phyloP scores from a whole-genome alignment of 306 rosid species.

The Gillenia trifoliata region DNA sequence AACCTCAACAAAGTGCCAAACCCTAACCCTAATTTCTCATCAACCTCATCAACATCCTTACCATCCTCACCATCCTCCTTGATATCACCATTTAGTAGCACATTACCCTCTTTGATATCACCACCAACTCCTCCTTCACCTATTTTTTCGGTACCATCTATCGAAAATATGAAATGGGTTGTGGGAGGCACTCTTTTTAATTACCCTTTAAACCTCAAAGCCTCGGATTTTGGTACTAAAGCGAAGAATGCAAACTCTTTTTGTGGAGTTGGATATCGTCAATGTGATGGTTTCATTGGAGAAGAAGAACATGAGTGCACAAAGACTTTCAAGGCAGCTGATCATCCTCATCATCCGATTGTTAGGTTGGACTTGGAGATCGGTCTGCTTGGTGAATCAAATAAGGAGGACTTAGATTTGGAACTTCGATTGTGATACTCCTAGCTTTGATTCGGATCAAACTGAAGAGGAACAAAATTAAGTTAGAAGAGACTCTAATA shows the following conservation, averaged over 20 bases:
- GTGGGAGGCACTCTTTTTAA: background rate
- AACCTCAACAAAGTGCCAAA: constrained; percentile 33
- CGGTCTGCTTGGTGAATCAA: constrained; percentile 38
- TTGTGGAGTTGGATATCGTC: constrained; percentile 4
- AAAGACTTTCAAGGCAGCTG: constrained; percentile 34
- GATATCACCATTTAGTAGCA: constrained; percentile 24
- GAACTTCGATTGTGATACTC: constrained; percentile 84
- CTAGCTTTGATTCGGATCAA: background rate
- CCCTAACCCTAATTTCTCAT: constrained; percentile 43
- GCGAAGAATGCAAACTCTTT: background rate
- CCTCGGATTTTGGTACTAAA: background rate
- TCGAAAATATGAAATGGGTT: constrained; percentile 2
- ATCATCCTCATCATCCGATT: constrained; percentile 16
- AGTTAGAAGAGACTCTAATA: no score
- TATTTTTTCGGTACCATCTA: constrained; percentile 13
- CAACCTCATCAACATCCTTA: constrained; percentile 30
- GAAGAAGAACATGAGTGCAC: constrained; percentile 20
- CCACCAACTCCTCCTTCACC: constrained; percentile 17
- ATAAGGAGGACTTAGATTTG: constrained; percentile 63
- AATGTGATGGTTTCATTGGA: constrained; percentile 13
- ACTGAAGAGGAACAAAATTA: no score
- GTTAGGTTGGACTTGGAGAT: constrained; percentile 67
- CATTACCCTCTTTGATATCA: constrained; percentile 44
- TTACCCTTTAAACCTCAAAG: background rate
- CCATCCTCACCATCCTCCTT: constrained; percentile 22